Base-by-base conservation (phyloP, 331 rosid species). In the Malus hybrid region DNA sequence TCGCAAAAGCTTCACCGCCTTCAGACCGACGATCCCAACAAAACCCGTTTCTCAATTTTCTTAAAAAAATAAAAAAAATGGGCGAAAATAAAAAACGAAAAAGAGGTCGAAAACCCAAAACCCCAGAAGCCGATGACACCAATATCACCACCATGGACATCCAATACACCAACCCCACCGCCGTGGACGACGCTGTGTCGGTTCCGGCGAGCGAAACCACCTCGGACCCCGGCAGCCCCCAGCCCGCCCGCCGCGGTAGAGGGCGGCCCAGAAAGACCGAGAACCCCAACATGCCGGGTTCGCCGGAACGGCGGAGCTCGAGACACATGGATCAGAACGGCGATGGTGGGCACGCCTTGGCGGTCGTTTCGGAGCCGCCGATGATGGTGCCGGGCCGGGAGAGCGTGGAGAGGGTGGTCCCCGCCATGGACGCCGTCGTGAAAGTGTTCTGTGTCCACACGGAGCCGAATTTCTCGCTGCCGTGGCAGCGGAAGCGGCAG, bases 401-500 rank as follows among this genome's bases (percentile, higher is more conserved):
- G 39, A 72, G 57, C 73, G 88, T 68, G 66, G 89, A 65, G 44
- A 83, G 78, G 73, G 93, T 82, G 80, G 71, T 89, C 79, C 95
- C 93, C 15, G 87, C 87, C 22, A 91, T 91, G 97, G 97, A 89
- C 71, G 85, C 95, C n/a, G 93, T 91, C 63, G 97, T 91, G 58
- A 91, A 89, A 79, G 96, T 91, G 76, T 89, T 88, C 50, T 91
- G 95, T 6, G 93, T 88, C 2, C 97, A 91, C 66, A 86, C 97
- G 15, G 95, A 89, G 73, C 95, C 97, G 46, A 91, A 91, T 70
- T 89, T 89, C 81, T 91, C 97, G 65, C 44, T 89, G 56, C 94
- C 94, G 12, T 89, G 97, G 97, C 97, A 88, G 89, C 73, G 95
- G 80, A 91, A 89, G 85, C 85, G 95, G 56, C 95, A 86, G 62